Base-by-base conservation (phyloP, 768 basidiomycete species). In the Leccinum subtestaceum region DNA sequence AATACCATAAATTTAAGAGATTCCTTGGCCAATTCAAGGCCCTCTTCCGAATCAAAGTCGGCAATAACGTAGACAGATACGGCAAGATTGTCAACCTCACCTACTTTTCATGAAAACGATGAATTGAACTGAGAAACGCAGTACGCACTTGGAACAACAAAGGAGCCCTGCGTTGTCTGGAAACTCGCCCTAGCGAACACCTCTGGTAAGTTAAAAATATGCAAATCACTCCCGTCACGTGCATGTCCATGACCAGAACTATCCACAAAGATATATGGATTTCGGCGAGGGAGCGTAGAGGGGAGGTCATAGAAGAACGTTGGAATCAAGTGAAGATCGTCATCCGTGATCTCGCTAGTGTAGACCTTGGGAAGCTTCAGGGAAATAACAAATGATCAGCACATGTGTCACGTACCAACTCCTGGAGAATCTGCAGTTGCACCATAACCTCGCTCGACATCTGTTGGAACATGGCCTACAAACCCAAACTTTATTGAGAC, bases 291-390 rank as follows among this genome's bases (percentile, higher is more conserved):
- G 45, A 78, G 78, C 0, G 91, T 85, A 0, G 83, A 83, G 1
- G 95, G 91, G 6, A 95, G 80, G 65, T 96, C 93, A 68, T 96
- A 98, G 76, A 98, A 98, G 74, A 91, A 94, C 13, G 80, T 88
- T 31, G 82, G 74, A 55, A 91, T 80, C 32, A 80, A 77, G 6
- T 75, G 75, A 8, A 72, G 72, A 43, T 79, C 73, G 1, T 78
- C 79, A 48, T 91, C 86, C 9, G 80, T 78, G 17, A 93, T 67
- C 34, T 75, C 72, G 6, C 85, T 83, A 27, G 69, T 66, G 67
- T 89, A 88, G 2, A 91, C 70, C 89, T 87, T 51, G 3, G 38
- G 57, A 2, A 58, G 7, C 12, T 21, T 60, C 40, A 56, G 59
- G 10, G 19, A 6, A 13, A 53, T 23, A 29, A 53, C 17, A n/a